phyloP scores from a whole-genome alignment of 1,139 yeast species.

The Hyphopichia fennica region DNA sequence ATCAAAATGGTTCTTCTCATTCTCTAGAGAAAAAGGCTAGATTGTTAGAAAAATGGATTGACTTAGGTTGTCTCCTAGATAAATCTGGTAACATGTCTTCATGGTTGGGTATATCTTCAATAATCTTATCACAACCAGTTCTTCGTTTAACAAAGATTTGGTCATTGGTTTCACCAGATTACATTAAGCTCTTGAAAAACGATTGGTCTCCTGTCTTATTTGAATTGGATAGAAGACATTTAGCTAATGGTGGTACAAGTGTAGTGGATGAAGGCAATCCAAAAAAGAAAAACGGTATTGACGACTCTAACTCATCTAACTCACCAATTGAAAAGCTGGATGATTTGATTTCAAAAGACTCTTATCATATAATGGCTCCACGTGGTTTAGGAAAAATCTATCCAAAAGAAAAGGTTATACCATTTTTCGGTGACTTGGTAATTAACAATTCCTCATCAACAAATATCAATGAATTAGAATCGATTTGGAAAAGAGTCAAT shows the following conservation, averaged over 20 bases:
- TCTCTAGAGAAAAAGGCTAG: constrained; percentile 56
- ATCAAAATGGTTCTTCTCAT: constrained; percentile 16
- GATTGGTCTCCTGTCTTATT: constrained; percentile 96
- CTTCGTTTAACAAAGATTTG: constrained; percentile 74
- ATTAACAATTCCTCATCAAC: constrained; percentile 34
- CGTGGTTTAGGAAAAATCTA: constrained; percentile 81
- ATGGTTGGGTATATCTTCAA: constrained; percentile 89
- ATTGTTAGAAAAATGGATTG: constrained; percentile 80
- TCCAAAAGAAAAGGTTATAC: constrained; percentile 77
- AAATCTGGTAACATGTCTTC: constrained; percentile 90
- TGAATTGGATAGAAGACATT: constrained; percentile 77
- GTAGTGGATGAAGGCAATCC: constrained; percentile 5
- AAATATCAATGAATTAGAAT: constrained; percentile 59
- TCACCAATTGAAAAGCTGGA: background rate
- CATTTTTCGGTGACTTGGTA: constrained; percentile 83
- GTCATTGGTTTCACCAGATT: constrained; percentile 66
- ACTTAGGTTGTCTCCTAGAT: constrained; percentile 76
- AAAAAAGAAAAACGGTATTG: background rate
- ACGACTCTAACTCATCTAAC: background rate
- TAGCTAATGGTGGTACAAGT: constrained; percentile 31
- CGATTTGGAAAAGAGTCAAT: constrained; percentile 65
- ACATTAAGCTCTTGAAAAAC: constrained; percentile 62
- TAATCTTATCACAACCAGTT: constrained; percentile 80
- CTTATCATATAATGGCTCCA: constrained; percentile 81
- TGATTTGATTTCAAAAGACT: constrained; percentile 31